A percentile compares a stretch with the other conserved stretches of the same genome.
phyloP scores from a whole-genome alignment of 495 filamentous ascomycete genomes.

The Penicillium mononematosum region DNA sequence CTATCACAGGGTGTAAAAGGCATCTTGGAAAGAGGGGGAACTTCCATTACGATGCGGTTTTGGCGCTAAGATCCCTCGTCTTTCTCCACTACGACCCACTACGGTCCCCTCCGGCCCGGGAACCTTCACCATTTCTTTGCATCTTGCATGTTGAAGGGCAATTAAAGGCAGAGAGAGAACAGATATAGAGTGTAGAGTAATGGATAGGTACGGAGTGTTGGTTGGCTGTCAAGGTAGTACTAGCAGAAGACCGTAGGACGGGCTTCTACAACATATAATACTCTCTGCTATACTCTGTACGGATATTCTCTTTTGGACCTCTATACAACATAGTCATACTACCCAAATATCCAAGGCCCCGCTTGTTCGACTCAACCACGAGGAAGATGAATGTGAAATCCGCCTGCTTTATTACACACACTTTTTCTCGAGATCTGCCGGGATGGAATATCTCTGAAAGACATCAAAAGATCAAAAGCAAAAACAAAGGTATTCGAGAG shows the following conservation, averaged over 20 bases:
- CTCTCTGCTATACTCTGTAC: constrained; percentile 2
- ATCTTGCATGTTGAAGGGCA: constrained; percentile 15
- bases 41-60: constrained; percentile 17
- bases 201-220: too few species aligned
- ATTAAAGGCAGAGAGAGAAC: not conserved
- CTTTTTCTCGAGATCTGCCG: not conserved
- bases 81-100: constrained; percentile 30
- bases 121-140: constrained; percentile 26
- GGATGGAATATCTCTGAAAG: constrained; percentile 19
- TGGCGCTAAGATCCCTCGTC: constrained; percentile 24
- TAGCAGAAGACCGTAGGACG: too few species aligned
- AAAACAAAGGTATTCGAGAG: not conserved
- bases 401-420: constrained; percentile 5
- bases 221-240: not conserved
- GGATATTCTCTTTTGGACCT: constrained; percentile 14
- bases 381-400: constrained; percentile 24
- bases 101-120: constrained; percentile 33
- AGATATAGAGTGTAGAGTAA: not conserved
- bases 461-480: constrained; percentile 12
- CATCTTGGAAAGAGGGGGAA: constrained; percentile 25
- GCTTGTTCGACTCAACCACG: constrained; percentile 28
- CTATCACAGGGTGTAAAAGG: constrained; percentile 26
- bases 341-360: constrained; percentile 17
- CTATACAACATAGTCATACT: constrained; percentile 7
- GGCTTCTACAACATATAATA: not conserved